A percentile compares a stretch with the other conserved stretches of the same genome.
Evolutionary conservation across 805 yeast species (phyloP).

Genomic region (Cyberlindnera mississippiensis): DNA sequence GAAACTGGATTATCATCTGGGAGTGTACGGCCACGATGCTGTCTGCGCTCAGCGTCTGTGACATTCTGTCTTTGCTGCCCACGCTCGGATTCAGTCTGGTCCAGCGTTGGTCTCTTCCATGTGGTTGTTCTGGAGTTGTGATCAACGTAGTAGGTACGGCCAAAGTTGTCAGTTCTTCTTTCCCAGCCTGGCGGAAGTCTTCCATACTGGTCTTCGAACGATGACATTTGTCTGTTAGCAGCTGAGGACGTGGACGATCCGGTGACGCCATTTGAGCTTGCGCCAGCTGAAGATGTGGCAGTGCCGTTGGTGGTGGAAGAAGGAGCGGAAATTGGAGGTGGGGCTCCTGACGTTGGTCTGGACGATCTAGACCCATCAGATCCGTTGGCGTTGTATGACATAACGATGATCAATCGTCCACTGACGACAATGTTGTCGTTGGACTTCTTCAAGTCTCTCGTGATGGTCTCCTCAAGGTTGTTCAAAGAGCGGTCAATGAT

Average conservation of each 20-base stretch:
- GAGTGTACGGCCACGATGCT: conserved; percentile 84
- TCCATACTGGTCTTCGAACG: conserved; percentile 96
- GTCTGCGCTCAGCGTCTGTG: conserved; percentile 85
- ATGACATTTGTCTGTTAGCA: conserved; percentile 64
- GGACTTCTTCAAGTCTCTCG: conserved; percentile 86
- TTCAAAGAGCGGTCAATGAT: conserved; percentile 61
- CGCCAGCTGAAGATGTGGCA: conserved; percentile 24
- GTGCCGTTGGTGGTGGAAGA: conserved; percentile 15
- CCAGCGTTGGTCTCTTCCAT: conserved; percentile 95
- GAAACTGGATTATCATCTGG: conserved; percentile 54
- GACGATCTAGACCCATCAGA: conserved; percentile 4
- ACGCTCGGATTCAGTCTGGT: conserved; percentile 68
- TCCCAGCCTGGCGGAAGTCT: conserved; percentile 99
- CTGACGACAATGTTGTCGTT: conserved; percentile 91
- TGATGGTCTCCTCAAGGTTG: conserved; percentile 72
- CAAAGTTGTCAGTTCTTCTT: conserved; percentile 94
- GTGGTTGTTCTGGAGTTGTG: conserved; percentile 97
- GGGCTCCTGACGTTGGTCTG: conserved; percentile 19
- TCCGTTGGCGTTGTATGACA: conserved; percentile 42
- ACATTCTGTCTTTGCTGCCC: conserved; percentile 55
- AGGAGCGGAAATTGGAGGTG: conserved; percentile 24
- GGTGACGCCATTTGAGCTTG: conserved; percentile 24
- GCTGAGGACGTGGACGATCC: conserved; percentile 4
- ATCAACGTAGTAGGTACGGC: conserved; percentile 96
- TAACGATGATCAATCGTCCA: conserved; percentile 81